These are phyloP conservation scores for Phytophthora kernoviae DNA, from an alignment of 352 stramenopile genomes.

Conservation along the genomic window DNA sequence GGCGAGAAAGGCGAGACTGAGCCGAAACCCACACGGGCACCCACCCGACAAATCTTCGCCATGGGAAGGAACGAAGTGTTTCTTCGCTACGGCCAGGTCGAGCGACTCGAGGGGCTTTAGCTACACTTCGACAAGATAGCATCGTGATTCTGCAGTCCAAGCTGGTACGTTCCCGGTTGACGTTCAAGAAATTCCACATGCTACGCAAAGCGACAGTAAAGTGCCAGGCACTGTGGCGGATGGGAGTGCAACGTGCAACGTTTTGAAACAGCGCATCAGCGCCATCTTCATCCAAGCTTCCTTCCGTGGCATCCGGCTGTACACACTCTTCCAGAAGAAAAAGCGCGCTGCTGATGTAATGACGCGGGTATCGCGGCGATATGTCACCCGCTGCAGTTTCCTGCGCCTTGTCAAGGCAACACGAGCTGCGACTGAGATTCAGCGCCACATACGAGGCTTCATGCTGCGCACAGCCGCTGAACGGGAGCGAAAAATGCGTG, in stretches of 20 bases:
- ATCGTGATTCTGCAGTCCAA: conserved; percentile 61
- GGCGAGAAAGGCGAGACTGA: conserved; percentile 25
- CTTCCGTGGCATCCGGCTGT: conserved; percentile 36
- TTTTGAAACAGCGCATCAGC: conserved; percentile 40
- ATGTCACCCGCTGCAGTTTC: conserved; percentile 51
- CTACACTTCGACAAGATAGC: conserved; percentile 45
- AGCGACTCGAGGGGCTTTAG: conserved; percentile 67
- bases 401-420: conserved; percentile 36
- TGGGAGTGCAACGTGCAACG: conserved; percentile 32
- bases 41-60: conserved; percentile 48
- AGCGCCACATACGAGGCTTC: conserved; percentile 57
- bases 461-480: conserved; percentile 67
- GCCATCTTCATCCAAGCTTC: conserved; percentile 41
- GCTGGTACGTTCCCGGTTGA: conserved; percentile 43
- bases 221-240: conserved; percentile 65
- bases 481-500: conserved; percentile 53
- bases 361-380: conserved; percentile 41
- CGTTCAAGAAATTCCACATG: conserved; percentile 43
- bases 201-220: conserved; percentile 39
- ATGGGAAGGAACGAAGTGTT: conserved; percentile 81
- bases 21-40: background rate
- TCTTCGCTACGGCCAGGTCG: conserved; percentile 77
- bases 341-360: conserved; percentile 40
- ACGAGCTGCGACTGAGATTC: conserved; percentile 45
- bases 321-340: conserved; percentile 33